Evolutionary conservation across 345 rosid genomes (phyloP).

Genomic region (Fremontodendron californicum): DNA sequence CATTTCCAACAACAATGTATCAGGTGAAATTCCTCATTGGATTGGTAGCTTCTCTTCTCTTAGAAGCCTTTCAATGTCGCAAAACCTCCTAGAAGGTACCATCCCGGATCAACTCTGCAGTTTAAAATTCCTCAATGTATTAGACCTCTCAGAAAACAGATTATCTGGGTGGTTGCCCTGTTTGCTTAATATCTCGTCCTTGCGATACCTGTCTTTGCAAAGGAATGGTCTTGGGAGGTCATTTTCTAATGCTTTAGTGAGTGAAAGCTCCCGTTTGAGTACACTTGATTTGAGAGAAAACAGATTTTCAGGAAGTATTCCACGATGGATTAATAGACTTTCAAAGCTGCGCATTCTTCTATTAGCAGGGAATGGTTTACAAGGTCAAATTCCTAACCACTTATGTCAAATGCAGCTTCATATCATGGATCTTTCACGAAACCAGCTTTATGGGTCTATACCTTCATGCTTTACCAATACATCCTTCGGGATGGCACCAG

Average conservation of each 20-base stretch:
- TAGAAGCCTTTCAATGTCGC: background rate
- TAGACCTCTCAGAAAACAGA: background rate
- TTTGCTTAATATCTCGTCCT: background rate
- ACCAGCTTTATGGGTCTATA: slow-evolving; percentile 1
- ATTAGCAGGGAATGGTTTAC: background rate
- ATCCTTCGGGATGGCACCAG: background rate
- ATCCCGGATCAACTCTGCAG: background rate
- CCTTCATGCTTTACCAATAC: background rate
- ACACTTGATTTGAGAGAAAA: background rate
- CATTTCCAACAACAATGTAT: background rate
- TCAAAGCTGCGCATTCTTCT: background rate
- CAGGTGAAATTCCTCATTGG: background rate
- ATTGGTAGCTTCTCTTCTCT: background rate
- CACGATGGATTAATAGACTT: background rate
- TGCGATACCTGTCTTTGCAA: background rate
- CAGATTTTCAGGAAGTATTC: background rate
- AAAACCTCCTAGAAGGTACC: background rate
- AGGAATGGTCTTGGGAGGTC: background rate
- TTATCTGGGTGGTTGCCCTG: background rate
- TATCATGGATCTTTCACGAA: slow-evolving; percentile 8
- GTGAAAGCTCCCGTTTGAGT: background rate
- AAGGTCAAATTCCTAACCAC: background rate
- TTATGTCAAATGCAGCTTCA: background rate
- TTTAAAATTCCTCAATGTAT: background rate
- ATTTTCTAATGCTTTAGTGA: background rate